phyloP scores from a whole-genome alignment of 352 stramenopile genomes.

The Phytophthora citrophthora region DNA sequence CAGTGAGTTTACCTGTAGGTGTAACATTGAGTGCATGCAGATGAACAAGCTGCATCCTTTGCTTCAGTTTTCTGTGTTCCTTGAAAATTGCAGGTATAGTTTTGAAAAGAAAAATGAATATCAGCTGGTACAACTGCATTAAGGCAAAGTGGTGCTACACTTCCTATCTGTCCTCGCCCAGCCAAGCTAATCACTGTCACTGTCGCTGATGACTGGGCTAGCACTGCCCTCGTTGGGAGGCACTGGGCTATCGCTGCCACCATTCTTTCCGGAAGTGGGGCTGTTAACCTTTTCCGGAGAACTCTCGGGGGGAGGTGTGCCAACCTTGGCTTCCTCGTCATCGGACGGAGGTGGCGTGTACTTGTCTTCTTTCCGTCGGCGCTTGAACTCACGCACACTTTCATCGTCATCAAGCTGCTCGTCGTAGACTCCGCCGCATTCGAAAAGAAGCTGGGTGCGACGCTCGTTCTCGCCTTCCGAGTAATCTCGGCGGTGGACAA shows the following conservation, averaged over 20 bases:
- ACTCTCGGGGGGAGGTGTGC: slow-evolving; percentile 31
- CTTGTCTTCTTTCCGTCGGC: slow-evolving; percentile 46
- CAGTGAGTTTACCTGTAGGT: slow-evolving; percentile 11
- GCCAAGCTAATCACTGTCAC: slow-evolving; percentile 69
- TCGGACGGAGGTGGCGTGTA: slow-evolving; percentile 20
- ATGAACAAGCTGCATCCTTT: neutral
- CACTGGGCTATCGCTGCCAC: slow-evolving; percentile 33
- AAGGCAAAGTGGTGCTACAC: slow-evolving; percentile 5
- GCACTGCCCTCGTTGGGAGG: slow-evolving; percentile 41
- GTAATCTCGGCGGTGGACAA: slow-evolving; percentile 79
- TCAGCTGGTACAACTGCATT: slow-evolving; percentile 9
- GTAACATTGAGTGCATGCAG: slow-evolving; percentile 5
- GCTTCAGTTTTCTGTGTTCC: neutral
- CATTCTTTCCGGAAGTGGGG: slow-evolving; percentile 28
- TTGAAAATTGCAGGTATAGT: too few species aligned
- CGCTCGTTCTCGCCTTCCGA: slow-evolving; percentile 70
- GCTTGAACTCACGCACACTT: slow-evolving; percentile 68
- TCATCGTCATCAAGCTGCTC: slow-evolving; percentile 72
- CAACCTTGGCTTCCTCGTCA: slow-evolving; percentile 58
- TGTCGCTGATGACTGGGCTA: slow-evolving; percentile 81
- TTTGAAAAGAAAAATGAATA: slow-evolving; percentile 4
- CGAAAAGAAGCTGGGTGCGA: slow-evolving; percentile 63
- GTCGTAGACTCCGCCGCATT: slow-evolving; percentile 72
- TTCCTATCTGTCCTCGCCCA: slow-evolving; percentile 21
- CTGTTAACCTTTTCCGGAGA: slow-evolving; percentile 27